Evolutionary conservation across 768 basidiomycete species (phyloP), one percentile per base, ranked within the genome.

Genomic region (Leccinum incarnatum): DNA sequence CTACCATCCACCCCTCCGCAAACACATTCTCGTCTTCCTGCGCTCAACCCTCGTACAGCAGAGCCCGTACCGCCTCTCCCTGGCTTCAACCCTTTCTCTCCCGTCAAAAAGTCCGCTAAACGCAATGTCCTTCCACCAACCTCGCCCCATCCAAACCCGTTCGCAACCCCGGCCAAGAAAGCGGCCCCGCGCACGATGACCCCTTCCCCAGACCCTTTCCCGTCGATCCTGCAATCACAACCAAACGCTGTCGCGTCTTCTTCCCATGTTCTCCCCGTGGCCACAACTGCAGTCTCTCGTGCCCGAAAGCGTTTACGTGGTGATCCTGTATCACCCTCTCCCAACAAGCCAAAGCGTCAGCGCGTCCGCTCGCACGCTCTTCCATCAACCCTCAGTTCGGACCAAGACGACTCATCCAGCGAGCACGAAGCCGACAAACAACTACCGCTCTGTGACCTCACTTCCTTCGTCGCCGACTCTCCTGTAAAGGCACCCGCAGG

Each of bases 301-400:
- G 91, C 91, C 21, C 83, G 90, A 37, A 93, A 93, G 70, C 86
- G 91, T 56, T 78, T 93, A 17, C 83, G 91, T 32, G 91, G 91
- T 27, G 91, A 93, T 67, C 86, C 86, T 1, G 89, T 93, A 2
- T 92, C 91, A 0, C 91, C 91, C 4, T 90, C 91, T 17, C 91
- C 91, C 4, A 83, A 80, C 67, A 91, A 91, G 70, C 83, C 83
- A 67, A 92, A 91, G 70, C 82, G 87, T 58, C 80, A 80, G 68
- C 87, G 88, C 45, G 68, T 84, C 53, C 68, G 70, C 37, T 76
- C 81, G 5, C 79, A 79, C 19, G 70, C 72, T 9, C 64, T 65
- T 32, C 70, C 79, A 45, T 69, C 78, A 17, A 76, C 81, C 60
- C 65, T 78, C 45, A 72, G 66, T 47, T 61, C 68, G 40, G 72